These are phyloP conservation scores for Umbelopsis sp. DNA, from an alignment of 192 early-diverging fungal genomes.

Conservation along the genomic window DNA sequence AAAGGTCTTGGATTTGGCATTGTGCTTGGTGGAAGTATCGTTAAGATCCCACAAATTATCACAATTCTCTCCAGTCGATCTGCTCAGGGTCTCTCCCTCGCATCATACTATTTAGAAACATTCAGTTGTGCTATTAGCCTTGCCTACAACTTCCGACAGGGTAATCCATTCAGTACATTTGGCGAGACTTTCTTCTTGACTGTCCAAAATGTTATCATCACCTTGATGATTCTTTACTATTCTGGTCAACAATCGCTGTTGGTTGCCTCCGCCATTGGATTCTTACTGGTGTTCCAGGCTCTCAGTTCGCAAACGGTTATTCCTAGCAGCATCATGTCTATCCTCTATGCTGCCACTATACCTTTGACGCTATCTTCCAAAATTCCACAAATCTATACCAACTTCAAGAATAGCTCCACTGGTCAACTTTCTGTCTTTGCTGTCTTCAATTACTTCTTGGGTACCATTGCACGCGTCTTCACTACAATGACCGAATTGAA, in stretches of 20 bases:
- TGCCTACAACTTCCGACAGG: slow-evolving; percentile 84
- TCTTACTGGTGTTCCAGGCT: slow-evolving; percentile 47
- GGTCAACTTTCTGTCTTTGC: slow-evolving; percentile 93
- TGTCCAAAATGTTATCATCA: slow-evolving; percentile 81
- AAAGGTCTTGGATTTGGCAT: slow-evolving; percentile 95
- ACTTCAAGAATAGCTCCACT: slow-evolving; percentile 80
- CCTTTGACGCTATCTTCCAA: slow-evolving; percentile 79
- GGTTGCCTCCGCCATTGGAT: slow-evolving; percentile 35
- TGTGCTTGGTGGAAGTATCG: slow-evolving; percentile 86
- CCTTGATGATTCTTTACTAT: slow-evolving; percentile 66
- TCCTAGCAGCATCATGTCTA: slow-evolving; percentile 49
- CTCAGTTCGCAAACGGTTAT: slow-evolving; percentile 56
- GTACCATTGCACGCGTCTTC: slow-evolving; percentile 83
- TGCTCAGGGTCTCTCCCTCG: slow-evolving; percentile 80
- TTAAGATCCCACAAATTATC: slow-evolving; percentile 96
- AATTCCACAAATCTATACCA: slow-evolving; percentile 88
- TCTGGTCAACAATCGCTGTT: slow-evolving; percentile 49
- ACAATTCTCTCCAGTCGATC: slow-evolving; percentile 78
- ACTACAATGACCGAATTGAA: slow-evolving; percentile 93
- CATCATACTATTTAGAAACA: slow-evolving; percentile 83
- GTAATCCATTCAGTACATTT: slow-evolving; percentile 88
- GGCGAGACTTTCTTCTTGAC: slow-evolving; percentile 86
- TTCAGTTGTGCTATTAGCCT: slow-evolving; percentile 74
- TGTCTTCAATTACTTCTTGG: slow-evolving; percentile 85
- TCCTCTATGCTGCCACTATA: slow-evolving; percentile 76